Conservation (phyloP, 2,329 filamentous ascomycete genomes). For the Hypoxylon sp. region DNA sequence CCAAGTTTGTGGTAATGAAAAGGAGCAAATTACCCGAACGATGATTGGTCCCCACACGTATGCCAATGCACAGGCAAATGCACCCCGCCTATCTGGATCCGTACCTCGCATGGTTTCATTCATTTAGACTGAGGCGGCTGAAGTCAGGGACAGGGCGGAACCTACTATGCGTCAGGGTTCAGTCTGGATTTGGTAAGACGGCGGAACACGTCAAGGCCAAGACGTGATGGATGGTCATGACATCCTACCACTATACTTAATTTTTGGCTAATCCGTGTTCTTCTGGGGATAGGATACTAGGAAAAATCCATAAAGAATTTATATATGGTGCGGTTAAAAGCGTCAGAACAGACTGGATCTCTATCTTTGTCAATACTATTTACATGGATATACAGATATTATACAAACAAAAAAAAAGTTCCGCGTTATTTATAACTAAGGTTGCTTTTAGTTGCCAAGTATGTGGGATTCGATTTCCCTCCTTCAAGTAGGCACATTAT, state of each 20-base stretch:
- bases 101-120: slow-evolving; percentile 30
- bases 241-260: slow-evolving; percentile 15
- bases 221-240: slow-evolving; percentile 14
- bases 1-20: slow-evolving; percentile 43
- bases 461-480: not conserved
- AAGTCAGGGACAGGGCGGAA: slow-evolving; percentile 41
- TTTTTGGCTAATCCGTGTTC: slow-evolving; percentile 23
- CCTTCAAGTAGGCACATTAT: too few species aligned
- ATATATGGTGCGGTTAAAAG: slow-evolving; percentile 31
- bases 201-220: slow-evolving; percentile 25
- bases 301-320: slow-evolving; percentile 1
- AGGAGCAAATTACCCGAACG: slow-evolving; percentile 39
- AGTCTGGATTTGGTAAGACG: slow-evolving; percentile 32
- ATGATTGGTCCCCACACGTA: slow-evolving; percentile 41
- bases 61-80: slow-evolving; percentile 38
- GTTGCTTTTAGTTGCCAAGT: not conserved
- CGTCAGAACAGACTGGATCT: not conserved
- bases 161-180: slow-evolving; percentile 21
- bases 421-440: not conserved
- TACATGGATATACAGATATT: not conserved
- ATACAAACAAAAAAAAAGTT: slow-evolving; percentile 3
- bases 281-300: slow-evolving; percentile 30
- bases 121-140: slow-evolving; percentile 44
- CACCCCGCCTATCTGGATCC: slow-evolving; percentile 42
- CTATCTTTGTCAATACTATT: not conserved